Evolutionary conservation across 306 rosid genomes (phyloP).

Genomic region (Quercus aquifolioides): DNA sequence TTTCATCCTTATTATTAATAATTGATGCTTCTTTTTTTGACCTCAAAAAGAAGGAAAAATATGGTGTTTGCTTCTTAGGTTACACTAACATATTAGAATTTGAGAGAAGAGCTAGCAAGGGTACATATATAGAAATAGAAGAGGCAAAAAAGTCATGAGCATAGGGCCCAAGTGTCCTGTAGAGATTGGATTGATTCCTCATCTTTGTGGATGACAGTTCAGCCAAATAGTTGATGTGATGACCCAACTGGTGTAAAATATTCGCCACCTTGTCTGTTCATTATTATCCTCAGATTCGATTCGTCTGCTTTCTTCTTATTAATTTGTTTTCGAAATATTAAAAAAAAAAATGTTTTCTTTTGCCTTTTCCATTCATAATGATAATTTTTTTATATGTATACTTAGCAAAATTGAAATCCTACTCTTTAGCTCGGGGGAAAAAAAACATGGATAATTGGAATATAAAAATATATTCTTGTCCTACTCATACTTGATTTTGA

Average conservation of each 20-base stretch:
- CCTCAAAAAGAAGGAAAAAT: no score
- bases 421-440: no score
- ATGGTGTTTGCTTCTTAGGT: background rate
- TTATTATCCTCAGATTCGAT: background rate
- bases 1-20: slow-evolving; percentile 7
- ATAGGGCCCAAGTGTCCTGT: background rate
- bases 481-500: no score
- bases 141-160: background rate
- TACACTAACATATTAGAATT: slow-evolving; percentile 19
- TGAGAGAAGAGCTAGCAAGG: background rate
- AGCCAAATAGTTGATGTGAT: background rate
- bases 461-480: no score
- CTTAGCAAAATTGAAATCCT: no score
- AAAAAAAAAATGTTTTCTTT: no score
- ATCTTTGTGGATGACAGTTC: slow-evolving; percentile 18
- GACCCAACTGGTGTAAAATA: background rate
- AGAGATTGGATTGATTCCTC: background rate
- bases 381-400: no score
- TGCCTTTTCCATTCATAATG: no score
- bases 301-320: background rate
- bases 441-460: no score
- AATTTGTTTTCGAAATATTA: background rate
- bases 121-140: slow-evolving; percentile 13
- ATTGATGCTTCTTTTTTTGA: background rate
- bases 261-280: background rate